These are phyloP conservation scores for Saposhnikovia divaricata DNA, from an alignment of 129 eudicot species.

Conservation along the genomic window DNA sequence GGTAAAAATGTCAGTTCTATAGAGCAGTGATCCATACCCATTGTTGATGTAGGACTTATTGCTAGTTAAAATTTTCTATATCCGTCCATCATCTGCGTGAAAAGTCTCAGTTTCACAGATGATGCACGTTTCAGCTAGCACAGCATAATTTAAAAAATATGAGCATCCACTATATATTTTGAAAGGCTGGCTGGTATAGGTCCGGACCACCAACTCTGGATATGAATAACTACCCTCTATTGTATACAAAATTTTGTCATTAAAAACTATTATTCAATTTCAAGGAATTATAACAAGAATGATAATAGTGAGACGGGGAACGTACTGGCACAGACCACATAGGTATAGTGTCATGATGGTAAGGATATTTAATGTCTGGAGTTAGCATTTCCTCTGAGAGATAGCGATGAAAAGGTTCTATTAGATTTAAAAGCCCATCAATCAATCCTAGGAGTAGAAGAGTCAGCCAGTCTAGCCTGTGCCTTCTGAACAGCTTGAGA, in stretches of 20 bases:
- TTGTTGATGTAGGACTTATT: background rate
- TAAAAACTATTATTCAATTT: background rate
- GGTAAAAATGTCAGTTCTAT: background rate
- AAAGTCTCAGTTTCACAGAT: too few relatives aligned
- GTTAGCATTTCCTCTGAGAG: constrained; percentile 72
- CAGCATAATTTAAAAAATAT: background rate
- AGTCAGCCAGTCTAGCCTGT: constrained; percentile 83
- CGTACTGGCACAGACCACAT: constrained; percentile 90
- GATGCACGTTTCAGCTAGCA: background rate
- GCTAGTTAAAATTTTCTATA: background rate
- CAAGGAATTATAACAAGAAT: background rate
- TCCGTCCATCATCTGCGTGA: background rate
- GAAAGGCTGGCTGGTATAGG: background rate
- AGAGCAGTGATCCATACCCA: background rate
- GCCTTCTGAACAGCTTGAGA: constrained; percentile 49
- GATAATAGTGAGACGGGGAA: background rate
- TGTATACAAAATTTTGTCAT: background rate
- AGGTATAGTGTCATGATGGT: constrained; percentile 69
- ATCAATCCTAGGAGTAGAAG: constrained; percentile 53
- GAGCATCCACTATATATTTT: background rate
- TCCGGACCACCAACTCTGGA: background rate
- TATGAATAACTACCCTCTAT: background rate
- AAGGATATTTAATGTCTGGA: constrained; percentile 62
- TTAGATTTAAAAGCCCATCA: constrained; percentile 53
- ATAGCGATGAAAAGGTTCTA: constrained; percentile 89